Percentiles rank a stretch among this genome's conserved stretches.
Conservation (phyloP, 176 grass and related monocot species). For the Aegilops sharonensis region DNA sequence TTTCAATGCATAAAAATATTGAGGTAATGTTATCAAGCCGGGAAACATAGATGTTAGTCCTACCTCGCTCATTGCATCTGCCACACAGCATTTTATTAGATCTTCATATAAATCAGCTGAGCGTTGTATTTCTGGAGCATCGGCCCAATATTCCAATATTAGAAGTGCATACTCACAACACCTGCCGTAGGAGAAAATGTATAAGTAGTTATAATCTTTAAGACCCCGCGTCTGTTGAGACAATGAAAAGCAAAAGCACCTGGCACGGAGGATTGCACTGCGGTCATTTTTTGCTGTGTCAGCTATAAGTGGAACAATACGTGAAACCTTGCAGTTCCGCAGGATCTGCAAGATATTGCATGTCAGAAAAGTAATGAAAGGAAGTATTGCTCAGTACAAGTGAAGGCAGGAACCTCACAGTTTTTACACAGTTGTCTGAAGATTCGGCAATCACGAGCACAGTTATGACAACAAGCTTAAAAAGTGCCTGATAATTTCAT, state of each 20-base stretch:
- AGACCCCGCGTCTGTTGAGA: neutral
- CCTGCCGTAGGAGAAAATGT: constrained; percentile 41
- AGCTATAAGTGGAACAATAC: constrained; percentile 62
- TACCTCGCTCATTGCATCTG: constrained; percentile 95
- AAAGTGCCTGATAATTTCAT: constrained; percentile 59
- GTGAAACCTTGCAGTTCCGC: constrained; percentile 80
- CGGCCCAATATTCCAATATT: constrained; percentile 89
- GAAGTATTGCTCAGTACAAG: constrained; percentile 14
- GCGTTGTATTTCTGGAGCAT: constrained; percentile 88
- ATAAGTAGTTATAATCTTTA: constrained; percentile 35
- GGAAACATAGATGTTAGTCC: constrained; percentile 21
- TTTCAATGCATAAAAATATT: constrained; percentile 2
- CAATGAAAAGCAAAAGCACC: constrained; percentile 44
- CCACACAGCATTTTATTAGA: constrained; percentile 77
- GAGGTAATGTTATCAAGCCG: neutral
- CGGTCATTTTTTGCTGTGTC: constrained; percentile 71
- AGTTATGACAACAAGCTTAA: constrained; percentile 97
- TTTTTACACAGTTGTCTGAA: constrained; percentile 87
- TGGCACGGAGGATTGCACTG: constrained; percentile 71
- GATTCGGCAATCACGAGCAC: constrained; percentile 94
- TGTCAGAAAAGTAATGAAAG: constrained; percentile 26
- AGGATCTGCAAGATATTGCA: constrained; percentile 56
- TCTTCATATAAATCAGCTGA: constrained; percentile 88
- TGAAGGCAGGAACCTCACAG: constrained; percentile 56
- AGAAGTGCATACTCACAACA: constrained; percentile 90